Conservation (phyloP, 768 basidiomycete species). For the Phylloporus sp. region DNA sequence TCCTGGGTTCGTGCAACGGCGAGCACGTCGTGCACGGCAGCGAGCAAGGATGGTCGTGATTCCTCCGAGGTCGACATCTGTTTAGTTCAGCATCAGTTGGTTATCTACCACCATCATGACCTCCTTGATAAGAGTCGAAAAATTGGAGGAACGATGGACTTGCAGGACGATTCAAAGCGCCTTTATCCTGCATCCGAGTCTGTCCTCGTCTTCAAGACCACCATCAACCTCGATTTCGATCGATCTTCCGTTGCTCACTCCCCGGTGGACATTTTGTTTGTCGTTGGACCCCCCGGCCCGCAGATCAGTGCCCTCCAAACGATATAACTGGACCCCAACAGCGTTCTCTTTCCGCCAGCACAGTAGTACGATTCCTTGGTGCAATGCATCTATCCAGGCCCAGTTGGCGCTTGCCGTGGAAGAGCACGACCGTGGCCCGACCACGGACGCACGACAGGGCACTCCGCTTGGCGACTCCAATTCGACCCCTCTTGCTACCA, state of each 20-base stretch:
- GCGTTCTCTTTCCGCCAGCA: slow-evolving; percentile 9
- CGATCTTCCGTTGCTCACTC: slow-evolving; percentile 6
- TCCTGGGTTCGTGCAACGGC: slow-evolving; percentile 18
- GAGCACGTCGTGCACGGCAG: slow-evolving; percentile 26
- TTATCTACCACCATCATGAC: background rate
- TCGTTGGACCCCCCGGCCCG: slow-evolving; percentile 4
- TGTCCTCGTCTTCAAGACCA: background rate
- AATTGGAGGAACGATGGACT: slow-evolving; percentile 15
- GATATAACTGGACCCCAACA: background rate
- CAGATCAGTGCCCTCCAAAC: background rate
- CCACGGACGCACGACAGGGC: background rate
- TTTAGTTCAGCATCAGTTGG: too few relatives aligned
- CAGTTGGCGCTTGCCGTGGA: slow-evolving; percentile 1
- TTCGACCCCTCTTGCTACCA: background rate
- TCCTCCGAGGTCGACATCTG: too few relatives aligned
- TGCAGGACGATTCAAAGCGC: slow-evolving; percentile 6
- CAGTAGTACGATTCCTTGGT: slow-evolving; percentile 5
- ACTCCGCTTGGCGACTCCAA: too few relatives aligned
- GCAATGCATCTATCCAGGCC: slow-evolving; percentile 10
- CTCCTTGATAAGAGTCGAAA: background rate
- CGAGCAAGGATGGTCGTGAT: slow-evolving; percentile 21
- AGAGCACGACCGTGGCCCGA: background rate
- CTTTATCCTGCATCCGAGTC: background rate
- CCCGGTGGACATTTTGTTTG: slow-evolving; percentile 17
- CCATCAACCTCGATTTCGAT: background rate